These are phyloP conservation scores for Diaporthe citriasiana DNA, from an alignment of 2,329 filamentous ascomycete genomes.

Conservation along the genomic window DNA sequence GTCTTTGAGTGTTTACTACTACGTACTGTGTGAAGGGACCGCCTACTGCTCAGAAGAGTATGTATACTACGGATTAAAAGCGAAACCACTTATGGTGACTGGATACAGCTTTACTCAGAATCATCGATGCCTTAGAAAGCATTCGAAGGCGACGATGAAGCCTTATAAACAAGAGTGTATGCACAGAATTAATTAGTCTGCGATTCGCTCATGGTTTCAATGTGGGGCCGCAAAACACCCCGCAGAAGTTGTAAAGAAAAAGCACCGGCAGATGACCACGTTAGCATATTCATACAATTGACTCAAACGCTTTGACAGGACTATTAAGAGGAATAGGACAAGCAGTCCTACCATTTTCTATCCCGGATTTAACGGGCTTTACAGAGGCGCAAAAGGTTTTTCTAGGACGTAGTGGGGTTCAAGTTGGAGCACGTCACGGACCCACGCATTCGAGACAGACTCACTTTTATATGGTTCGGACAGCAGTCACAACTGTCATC, in stretches of 20 bases:
- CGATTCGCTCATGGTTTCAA: not conserved
- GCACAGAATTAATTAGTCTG: not conserved
- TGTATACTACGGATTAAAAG: no score
- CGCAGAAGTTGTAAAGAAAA: no score
- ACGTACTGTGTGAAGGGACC: no score
- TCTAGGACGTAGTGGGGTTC: not conserved
- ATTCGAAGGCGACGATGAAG: not conserved
- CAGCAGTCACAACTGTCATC: not conserved
- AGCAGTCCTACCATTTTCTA: not conserved
- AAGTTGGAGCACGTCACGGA: slow-evolving; percentile 4
- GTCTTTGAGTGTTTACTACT: no score
- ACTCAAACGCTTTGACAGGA: not conserved
- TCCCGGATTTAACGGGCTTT: not conserved
- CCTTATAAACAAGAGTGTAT: not conserved
- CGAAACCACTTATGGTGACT: no score
- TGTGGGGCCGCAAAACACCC: no score
- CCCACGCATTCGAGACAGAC: not conserved
- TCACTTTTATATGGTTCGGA: not conserved
- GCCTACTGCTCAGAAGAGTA: no score
- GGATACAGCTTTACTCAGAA: no score
- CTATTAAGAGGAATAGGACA: not conserved
- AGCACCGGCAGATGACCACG: not conserved
- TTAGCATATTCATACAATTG: not conserved
- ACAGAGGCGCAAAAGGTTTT: not conserved
- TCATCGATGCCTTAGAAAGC: not conserved